Evolutionary conservation across 352 stramenopile species (phyloP).

Genomic region (Phytopythium mirpurense): DNA sequence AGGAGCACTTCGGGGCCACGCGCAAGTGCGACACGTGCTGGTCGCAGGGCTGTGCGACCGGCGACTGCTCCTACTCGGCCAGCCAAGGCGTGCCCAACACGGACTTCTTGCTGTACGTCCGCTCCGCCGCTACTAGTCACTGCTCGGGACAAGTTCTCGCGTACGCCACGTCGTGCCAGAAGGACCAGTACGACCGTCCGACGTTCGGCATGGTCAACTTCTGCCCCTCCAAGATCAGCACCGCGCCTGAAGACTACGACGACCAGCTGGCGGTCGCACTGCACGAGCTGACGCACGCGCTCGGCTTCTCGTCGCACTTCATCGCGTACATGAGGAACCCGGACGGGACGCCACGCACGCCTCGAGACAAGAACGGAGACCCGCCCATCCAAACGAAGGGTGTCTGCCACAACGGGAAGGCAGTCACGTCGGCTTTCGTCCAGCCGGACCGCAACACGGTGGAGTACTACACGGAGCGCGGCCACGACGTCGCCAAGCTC

Average conservation of each 20-base stretch:
- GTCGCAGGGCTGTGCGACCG: conserved; percentile 23
- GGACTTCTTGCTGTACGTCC: conserved; percentile 72
- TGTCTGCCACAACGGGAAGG: conserved; percentile 43
- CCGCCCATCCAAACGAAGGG: conserved; percentile 18
- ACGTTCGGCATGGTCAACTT: conserved; percentile 84
- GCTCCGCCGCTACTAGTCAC: conserved; percentile 31
- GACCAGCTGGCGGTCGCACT: conserved; percentile 52
- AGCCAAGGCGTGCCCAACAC: conserved; percentile 35
- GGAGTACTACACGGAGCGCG: conserved; percentile 39
- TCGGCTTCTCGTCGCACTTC: conserved; percentile 66
- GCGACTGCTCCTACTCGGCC: conserved; percentile 21
- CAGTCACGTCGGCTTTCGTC: conserved; percentile 18
- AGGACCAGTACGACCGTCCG: conserved; percentile 75
- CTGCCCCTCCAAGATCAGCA: conserved; percentile 50
- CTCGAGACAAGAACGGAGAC: conserved; percentile 31
- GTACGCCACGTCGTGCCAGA: conserved; percentile 72
- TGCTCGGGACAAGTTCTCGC: conserved; percentile 44
- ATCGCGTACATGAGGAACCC: conserved; percentile 61
- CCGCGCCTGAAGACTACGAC: conserved; percentile 38
- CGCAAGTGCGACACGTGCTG: conserved; percentile 36
- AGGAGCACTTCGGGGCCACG: conserved; percentile 39
- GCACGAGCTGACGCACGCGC: conserved; percentile 71
- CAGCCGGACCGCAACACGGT: conserved; percentile 35
- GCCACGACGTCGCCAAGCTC: conserved; percentile 53
- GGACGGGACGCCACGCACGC: conserved; percentile 53